A percentile compares a stretch with the other conserved stretches of the same genome.
Evolutionary conservation across 2,329 filamentous ascomycete species (phyloP).

Genomic region (Fusarium compactum): DNA sequence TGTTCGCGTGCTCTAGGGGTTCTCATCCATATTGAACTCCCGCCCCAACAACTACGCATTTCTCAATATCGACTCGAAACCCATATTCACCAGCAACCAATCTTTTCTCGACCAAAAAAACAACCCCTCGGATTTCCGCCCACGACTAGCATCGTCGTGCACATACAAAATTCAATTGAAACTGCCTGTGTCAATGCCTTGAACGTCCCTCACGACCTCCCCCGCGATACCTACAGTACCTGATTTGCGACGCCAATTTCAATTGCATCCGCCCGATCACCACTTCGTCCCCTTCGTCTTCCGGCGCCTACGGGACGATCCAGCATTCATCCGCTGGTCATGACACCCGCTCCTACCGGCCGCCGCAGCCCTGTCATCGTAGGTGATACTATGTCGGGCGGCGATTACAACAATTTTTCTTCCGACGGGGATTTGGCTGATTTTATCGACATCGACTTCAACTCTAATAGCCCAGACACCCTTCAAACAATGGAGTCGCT

Average conservation of each 20-base stretch:
- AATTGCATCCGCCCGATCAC: constrained; percentile 34
- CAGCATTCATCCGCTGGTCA: constrained; percentile 49
- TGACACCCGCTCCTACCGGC: constrained; percentile 52
- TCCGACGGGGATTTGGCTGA: constrained; percentile 54
- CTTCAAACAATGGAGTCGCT: constrained; percentile 52
- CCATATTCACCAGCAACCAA: constrained; percentile 28
- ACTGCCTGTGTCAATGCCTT: constrained; percentile 36
- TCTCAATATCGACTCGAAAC: constrained; percentile 38
- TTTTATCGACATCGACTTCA: constrained; percentile 54
- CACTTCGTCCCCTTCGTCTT: constrained; percentile 10
- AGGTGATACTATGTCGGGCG: constrained; percentile 53
- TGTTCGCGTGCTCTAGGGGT: constrained; percentile 46
- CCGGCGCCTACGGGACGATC: constrained; percentile 33
- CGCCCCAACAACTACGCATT: constrained; percentile 43
- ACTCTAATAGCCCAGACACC: constrained; percentile 53
- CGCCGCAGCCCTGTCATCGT: constrained; percentile 56
- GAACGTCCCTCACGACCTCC: constrained; percentile 25
- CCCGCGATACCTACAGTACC: constrained; percentile 41
- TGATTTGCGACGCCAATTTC: constrained; percentile 42
- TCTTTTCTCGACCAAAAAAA: constrained; percentile 18
- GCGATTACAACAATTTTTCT: constrained; percentile 54
- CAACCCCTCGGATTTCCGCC: background rate
- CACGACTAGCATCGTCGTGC: background rate
- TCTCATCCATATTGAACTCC: constrained; percentile 42
- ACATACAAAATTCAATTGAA: constrained; percentile 11